phyloP scores from a whole-genome alignment of 2,329 filamentous ascomycete genomes.

The Grosmannia serpens region DNA sequence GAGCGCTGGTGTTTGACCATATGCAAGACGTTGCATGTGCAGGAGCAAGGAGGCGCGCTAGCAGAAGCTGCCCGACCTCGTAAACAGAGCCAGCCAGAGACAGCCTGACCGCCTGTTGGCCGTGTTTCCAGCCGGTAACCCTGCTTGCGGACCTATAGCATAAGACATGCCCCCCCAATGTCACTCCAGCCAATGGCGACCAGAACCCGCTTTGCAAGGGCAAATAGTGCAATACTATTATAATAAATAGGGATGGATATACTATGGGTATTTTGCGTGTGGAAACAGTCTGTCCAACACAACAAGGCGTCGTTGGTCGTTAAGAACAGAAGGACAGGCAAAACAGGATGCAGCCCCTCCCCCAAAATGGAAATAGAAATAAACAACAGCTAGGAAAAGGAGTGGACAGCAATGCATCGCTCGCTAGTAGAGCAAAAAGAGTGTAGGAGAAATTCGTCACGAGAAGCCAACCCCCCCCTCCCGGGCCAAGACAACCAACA shows the following conservation, averaged over 20 bases:
- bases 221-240: not conserved
- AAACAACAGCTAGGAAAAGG: not conserved
- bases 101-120: too few species aligned
- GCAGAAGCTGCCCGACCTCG: too few species aligned
- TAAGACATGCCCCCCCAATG: too few species aligned
- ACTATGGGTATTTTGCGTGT: not conserved
- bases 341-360: not conserved
- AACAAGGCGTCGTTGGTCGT: not conserved
- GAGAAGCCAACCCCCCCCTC: not conserved
- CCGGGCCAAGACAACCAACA: not conserved
- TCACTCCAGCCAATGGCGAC: too few species aligned
- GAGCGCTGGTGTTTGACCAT: too few species aligned
- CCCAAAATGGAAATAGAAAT: not conserved
- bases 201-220: not conserved
- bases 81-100: too few species aligned
- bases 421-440: constrained; percentile 1
- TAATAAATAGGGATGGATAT: not conserved
- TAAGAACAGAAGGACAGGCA: not conserved
- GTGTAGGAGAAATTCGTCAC: not conserved
- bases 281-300: not conserved
- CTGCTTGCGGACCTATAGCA: too few species aligned
- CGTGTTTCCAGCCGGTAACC: too few species aligned
- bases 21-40: too few species aligned
- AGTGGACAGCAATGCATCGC: not conserved
- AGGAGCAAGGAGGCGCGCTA: too few species aligned